Evolutionary conservation across 306 rosid species (phyloP), one percentile per base, ranked within the genome.

Genomic region (Hippophae rhamnoides): DNA sequence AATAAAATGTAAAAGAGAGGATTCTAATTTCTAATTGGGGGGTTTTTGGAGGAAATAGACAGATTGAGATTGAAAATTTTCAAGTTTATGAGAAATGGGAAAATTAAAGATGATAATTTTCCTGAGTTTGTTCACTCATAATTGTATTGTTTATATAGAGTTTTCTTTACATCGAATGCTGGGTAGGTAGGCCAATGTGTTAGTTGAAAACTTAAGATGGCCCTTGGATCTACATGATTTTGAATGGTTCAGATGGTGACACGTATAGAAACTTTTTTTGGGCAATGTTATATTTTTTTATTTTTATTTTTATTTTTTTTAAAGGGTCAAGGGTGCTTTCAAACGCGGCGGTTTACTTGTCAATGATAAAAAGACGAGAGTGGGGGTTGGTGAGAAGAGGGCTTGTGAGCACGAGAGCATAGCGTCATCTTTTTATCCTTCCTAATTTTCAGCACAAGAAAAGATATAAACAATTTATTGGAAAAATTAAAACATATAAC

Each of bases 151-250:
- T 67, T 69, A 47, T 81, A 83, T 76, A 75, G 84, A 44, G 7
- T 14, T 51, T 64, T 51, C 47, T 52, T 55, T 60, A 51, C 64
- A 61, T 64, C 74, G 68, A 57, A 84, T 50, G 79, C 47, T 66
- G 78, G 85, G 84, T 86, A 81, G 88, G 93, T 75, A 57, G 68
- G 89, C 81, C 66, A 79, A 72, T 64, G 87, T 62, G 95, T 87
- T 90, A 79, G 97, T 87, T 90, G 95, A 76, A 75, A 78, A 69
- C 6, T 26, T 1, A 12, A 41, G 6, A 44, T 31, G 79, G 73
- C 78, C 88, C 79, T 89, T 48, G 67, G 95, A 86, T 89, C 41
- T 6, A 27, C 25, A 43, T 45, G 40, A 8, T 6, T 42, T 9
- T 27, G 31, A 62, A 65, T 47, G 69, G 75, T 10, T 7, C 1